Evolutionary conservation across 192 early-diverging fungal species (phyloP).

Genomic region (Spizellomyces punctatus): DNA sequence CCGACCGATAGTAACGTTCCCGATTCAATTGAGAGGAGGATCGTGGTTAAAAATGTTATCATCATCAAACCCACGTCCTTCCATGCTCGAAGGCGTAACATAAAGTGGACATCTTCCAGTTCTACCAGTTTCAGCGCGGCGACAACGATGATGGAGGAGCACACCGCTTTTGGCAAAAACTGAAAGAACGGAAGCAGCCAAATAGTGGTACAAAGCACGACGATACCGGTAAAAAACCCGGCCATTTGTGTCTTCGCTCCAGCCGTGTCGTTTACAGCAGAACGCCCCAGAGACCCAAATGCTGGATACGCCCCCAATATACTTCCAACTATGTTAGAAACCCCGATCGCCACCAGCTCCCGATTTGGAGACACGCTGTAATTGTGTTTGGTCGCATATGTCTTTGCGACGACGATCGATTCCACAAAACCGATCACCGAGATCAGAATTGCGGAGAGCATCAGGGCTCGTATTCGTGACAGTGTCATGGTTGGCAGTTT

Average conservation of each 20-base stretch:
- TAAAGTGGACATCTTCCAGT: constrained; percentile 54
- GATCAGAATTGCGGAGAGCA: constrained; percentile 85
- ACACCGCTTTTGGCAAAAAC: constrained; percentile 81
- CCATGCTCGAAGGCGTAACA: constrained; percentile 51
- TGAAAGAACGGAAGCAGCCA: constrained; percentile 82
- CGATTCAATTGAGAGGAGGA: constrained; percentile 86
- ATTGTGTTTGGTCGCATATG: constrained; percentile 88
- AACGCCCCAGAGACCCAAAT: constrained; percentile 90
- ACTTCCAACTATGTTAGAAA: constrained; percentile 82
- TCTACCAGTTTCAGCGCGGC: constrained; percentile 57
- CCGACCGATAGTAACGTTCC: constrained; percentile 92
- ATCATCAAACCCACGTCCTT: constrained; percentile 80
- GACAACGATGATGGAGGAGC: constrained; percentile 56
- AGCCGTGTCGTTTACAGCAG: constrained; percentile 90
- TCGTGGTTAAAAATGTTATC: constrained; percentile 89
- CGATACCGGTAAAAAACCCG: constrained; percentile 74
- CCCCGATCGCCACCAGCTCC: constrained; percentile 93
- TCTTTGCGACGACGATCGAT: constrained; percentile 91
- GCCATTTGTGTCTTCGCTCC: constrained; percentile 90
- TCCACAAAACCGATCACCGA: constrained; percentile 98
- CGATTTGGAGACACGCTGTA: constrained; percentile 93
- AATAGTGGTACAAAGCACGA: constrained; percentile 80
- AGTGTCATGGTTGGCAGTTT: constrained; percentile 64
- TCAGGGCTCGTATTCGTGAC: constrained; percentile 64
- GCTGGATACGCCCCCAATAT: constrained; percentile 78